phyloP scores from a whole-genome alignment of 208 protist genomes.

The Angomonas ambiguus region DNA sequence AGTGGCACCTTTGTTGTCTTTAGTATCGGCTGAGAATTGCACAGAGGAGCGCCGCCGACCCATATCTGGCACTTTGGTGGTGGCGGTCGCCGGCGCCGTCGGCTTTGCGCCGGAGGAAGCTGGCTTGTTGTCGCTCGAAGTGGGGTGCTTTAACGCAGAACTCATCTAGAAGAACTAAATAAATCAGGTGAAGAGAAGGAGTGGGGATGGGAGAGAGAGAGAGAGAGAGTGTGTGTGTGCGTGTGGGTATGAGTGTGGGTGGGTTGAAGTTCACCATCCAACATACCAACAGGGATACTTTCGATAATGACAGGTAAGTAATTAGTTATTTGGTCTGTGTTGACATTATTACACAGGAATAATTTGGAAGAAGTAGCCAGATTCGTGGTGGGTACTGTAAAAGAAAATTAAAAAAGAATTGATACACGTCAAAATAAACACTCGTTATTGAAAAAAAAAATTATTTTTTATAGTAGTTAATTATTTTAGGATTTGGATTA shows the following conservation, averaged over 20 bases:
- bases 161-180: neutral
- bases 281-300: no score
- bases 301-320: no score
- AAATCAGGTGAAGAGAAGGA: conserved; percentile 5
- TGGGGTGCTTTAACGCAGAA: neutral
- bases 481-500: neutral
- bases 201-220: conserved; percentile 6
- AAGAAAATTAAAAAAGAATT: no score
- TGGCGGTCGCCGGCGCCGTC: neutral
- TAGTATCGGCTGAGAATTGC: conserved; percentile 16
- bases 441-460: no score
- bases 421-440: no score
- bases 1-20: neutral
- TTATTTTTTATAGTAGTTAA: neutral
- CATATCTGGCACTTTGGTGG: neutral
- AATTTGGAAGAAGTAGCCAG: no score
- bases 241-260: no score
- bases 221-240: neutral
- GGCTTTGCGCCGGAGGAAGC: neutral
- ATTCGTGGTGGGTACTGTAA: no score
- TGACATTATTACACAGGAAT: no score
- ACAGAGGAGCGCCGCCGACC: conserved; percentile 14
- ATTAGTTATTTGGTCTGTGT: no score
- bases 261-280: no score
- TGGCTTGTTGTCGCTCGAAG: neutral